A percentile compares a stretch with the other conserved stretches of the same genome.
Evolutionary conservation across 2,329 filamentous ascomycete species (phyloP).

Genomic region (Hypoxylon sp.): DNA sequence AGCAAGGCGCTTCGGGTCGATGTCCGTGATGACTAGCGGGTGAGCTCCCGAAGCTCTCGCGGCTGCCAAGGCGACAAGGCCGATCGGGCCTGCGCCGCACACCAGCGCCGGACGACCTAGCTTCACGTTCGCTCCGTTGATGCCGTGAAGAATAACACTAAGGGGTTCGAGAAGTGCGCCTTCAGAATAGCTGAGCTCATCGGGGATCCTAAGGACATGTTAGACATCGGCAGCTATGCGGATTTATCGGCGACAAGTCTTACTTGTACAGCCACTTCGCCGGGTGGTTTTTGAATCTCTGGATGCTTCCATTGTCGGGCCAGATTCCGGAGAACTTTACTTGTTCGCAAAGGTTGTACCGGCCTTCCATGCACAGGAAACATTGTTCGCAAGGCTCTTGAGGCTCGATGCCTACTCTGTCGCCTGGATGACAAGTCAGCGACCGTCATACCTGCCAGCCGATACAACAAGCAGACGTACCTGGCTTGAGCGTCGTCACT

Average conservation of each 20-base stretch:
- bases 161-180: slow-evolving; percentile 74
- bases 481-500: slow-evolving; percentile 63
- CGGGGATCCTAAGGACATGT: slow-evolving; percentile 57
- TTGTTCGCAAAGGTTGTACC: slow-evolving; percentile 73
- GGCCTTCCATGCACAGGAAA: slow-evolving; percentile 68
- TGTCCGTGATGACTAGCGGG: slow-evolving; percentile 72
- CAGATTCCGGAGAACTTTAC: slow-evolving; percentile 72
- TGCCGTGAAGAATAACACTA: slow-evolving; percentile 71
- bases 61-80: slow-evolving; percentile 67
- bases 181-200: slow-evolving; percentile 66
- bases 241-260: slow-evolving; percentile 2
- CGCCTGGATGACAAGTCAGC: slow-evolving; percentile 55
- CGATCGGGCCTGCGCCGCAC: slow-evolving; percentile 73
- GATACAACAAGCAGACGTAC: slow-evolving; percentile 42
- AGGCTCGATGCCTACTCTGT: slow-evolving; percentile 75
- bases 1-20: slow-evolving; percentile 65
- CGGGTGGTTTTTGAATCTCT: slow-evolving; percentile 71
- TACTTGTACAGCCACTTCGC: slow-evolving; percentile 69
- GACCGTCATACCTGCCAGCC: background rate
- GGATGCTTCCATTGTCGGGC: slow-evolving; percentile 70
- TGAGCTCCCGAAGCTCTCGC: slow-evolving; percentile 72
- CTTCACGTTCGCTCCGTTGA: slow-evolving; percentile 63
- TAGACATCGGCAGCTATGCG: slow-evolving; percentile 8
- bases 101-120: slow-evolving; percentile 68
- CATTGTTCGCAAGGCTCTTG: slow-evolving; percentile 72